Base-by-base conservation (phyloP, 2,329 filamentous ascomycete species). In the Phialemoniopsis sp. region DNA sequence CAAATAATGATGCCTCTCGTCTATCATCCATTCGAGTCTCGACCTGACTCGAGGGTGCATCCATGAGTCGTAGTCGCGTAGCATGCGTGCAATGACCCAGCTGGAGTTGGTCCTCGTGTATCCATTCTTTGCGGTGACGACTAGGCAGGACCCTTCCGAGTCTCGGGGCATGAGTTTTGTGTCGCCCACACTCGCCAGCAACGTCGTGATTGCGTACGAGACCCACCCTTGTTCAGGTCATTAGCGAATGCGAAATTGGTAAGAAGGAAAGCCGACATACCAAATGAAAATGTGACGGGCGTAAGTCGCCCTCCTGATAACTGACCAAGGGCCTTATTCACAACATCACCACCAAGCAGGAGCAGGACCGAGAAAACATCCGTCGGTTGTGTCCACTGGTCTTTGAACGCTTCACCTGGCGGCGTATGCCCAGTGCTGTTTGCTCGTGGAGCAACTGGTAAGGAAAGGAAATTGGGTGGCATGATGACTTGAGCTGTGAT, bases 221-320 rank as follows among this genome's bases (percentile, higher is more conserved):
- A 52, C 46, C 39, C 49, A 53, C 2, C 21, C 21, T 26, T 26
- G 6, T 26, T 10, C 21, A 26, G 21, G 21, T 26, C 6, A 26
- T 26, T 26, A 26, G 21, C 10, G 21, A 26, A 6, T 26, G 10
- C 10, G 21, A 26, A 26, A 26, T 26, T 26, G 21, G 21, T 10
- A 10, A 26, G 21, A 26, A 26, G 21, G 21, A 26, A 26, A 26
- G 21, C 51, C 49, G 21, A 26, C 21, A 26, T 26, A 26, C 21
- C 21, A 26, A 55, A 53, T 1, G 48, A 52, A 17, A 55, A 53
- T 32, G 43, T 47, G 5, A 52, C 51, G 3, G 52, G 48, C 0
- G 40, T 47, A 19, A 38, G 46, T 3, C 33, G n/a, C 13, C 15
- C 34, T 1, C 50, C 52, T 1, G 49, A 40, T 1, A 37, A 29